Conservation (phyloP, 2,329 filamentous ascomycete genomes). For the Paraphoma sp. region DNA sequence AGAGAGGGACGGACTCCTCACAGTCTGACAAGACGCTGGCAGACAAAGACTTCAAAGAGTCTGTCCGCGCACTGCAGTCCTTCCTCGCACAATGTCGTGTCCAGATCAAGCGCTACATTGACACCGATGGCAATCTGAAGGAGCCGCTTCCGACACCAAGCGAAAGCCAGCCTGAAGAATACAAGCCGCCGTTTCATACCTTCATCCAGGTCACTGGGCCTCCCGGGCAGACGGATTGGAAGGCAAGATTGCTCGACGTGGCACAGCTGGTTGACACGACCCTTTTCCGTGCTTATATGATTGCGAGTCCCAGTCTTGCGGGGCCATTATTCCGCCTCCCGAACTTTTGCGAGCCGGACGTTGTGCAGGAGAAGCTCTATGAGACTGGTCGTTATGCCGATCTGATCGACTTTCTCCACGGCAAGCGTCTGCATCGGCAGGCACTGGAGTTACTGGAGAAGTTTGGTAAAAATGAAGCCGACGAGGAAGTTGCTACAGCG, state of each 20-base stretch:
- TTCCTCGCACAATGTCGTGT: conserved; percentile 87
- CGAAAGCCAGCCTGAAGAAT: conserved; percentile 45
- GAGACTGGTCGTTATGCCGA: conserved; percentile 90
- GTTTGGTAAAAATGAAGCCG: conserved; percentile 70
- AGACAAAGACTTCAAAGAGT: conserved; percentile 82
- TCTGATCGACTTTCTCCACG: conserved; percentile 95
- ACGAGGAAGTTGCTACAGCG: conserved; percentile 55
- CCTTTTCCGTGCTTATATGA: conserved; percentile 94
- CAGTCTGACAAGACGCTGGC: conserved; percentile 62
- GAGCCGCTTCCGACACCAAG: conserved; percentile 60
- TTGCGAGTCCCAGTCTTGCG: conserved; percentile 81
- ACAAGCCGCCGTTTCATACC: conserved; percentile 52
- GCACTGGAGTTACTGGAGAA: conserved; percentile 81
- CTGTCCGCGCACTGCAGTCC: conserved; percentile 81
- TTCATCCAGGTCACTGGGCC: conserved; percentile 45
- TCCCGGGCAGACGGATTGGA: conserved; percentile 61
- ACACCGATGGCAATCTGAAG: conserved; percentile 65
- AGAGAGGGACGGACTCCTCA: conserved; percentile 52
- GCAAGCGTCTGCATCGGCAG: conserved; percentile 89
- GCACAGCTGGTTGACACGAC: conserved; percentile 92
- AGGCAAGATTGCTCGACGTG: conserved; percentile 74
- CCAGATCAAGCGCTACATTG: conserved; percentile 66
- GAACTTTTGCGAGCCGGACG: conserved; percentile 95
- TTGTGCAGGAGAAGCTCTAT: conserved; percentile 90
- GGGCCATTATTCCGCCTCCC: conserved; percentile 91